Percentiles rank a stretch among this genome's conserved stretches.
Conservation (phyloP, 306 rosid species). For the Acmispon strigosus region DNA sequence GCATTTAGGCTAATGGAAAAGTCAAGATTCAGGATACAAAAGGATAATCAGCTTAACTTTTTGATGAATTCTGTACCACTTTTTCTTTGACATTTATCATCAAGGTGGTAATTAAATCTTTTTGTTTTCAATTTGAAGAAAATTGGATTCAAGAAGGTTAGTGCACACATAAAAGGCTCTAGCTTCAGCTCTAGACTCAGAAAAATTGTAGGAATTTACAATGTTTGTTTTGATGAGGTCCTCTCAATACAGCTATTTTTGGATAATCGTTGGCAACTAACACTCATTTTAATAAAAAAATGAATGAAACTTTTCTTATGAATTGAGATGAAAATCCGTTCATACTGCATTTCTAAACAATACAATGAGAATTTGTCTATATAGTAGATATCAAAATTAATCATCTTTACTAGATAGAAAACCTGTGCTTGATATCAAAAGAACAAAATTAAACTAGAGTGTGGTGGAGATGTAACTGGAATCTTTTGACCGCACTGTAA, state of each 20-base stretch:
- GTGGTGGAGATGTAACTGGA: slow-evolving; percentile 38
- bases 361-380: slow-evolving; percentile 21
- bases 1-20: slow-evolving; percentile 41
- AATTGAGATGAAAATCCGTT: no score
- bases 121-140: slow-evolving; percentile 24
- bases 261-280: no score
- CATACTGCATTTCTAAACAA: no score
- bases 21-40: slow-evolving; percentile 36
- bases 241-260: slow-evolving; percentile 8
- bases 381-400: slow-evolving; percentile 32
- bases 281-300: no score
- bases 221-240: slow-evolving; percentile 54
- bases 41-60: slow-evolving; percentile 31
- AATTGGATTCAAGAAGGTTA: slow-evolving; percentile 42
- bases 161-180: slow-evolving; percentile 39
- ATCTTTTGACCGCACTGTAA: slow-evolving; percentile 48
- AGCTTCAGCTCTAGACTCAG: slow-evolving; percentile 46
- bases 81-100: slow-evolving; percentile 3
- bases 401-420: slow-evolving; percentile 22
- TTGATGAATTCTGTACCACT: background rate
- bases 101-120: background rate
- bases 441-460: slow-evolving; percentile 29
- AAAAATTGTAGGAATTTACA: slow-evolving; percentile 41
- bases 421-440: slow-evolving; percentile 11
- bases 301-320: no score